phyloP scores from a whole-genome alignment of 352 stramenopile genomes.

The Phytophthora hibernalis region DNA sequence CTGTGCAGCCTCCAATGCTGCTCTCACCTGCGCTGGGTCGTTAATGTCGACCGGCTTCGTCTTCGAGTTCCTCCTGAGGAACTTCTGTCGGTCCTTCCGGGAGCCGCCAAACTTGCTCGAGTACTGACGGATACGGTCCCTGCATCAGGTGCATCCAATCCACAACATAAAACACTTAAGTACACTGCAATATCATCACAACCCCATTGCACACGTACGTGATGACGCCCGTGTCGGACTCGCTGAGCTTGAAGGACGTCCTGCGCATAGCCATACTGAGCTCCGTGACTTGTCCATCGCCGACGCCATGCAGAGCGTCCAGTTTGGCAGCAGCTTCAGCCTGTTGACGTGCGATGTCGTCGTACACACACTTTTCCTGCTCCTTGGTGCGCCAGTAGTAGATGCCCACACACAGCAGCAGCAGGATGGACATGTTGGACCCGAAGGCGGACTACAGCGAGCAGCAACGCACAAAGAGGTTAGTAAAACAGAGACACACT shows the following conservation, averaged over 20 bases:
- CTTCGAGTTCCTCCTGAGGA: constrained; percentile 56
- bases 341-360: constrained; percentile 70
- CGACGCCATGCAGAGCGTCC: constrained; percentile 59
- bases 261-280: constrained; percentile 58
- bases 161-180: not conserved
- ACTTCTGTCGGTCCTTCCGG: constrained; percentile 75
- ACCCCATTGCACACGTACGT: constrained; percentile 57
- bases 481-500: not conserved
- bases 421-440: constrained; percentile 66
- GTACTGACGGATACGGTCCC: constrained; percentile 77
- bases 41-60: constrained; percentile 40
- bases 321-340: constrained; percentile 72
- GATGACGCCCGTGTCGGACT: constrained; percentile 68
- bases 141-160: constrained; percentile 29
- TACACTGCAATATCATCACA: constrained; percentile 1
- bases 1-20: constrained; percentile 11
- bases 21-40: constrained; percentile 37
- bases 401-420: constrained; percentile 65
- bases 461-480: constrained; percentile 2
- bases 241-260: constrained; percentile 75
- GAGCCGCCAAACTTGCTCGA: constrained; percentile 76
- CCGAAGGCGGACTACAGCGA: constrained; percentile 61
- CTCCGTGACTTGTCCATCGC: constrained; percentile 58
- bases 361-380: constrained; percentile 67
- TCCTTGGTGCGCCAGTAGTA: constrained; percentile 75